Percentiles rank a stretch among this genome's conserved stretches.
phyloP scores from a whole-genome alignment of 163 green algal genomes.

The Coccomyxa subellipsoidea region DNA sequence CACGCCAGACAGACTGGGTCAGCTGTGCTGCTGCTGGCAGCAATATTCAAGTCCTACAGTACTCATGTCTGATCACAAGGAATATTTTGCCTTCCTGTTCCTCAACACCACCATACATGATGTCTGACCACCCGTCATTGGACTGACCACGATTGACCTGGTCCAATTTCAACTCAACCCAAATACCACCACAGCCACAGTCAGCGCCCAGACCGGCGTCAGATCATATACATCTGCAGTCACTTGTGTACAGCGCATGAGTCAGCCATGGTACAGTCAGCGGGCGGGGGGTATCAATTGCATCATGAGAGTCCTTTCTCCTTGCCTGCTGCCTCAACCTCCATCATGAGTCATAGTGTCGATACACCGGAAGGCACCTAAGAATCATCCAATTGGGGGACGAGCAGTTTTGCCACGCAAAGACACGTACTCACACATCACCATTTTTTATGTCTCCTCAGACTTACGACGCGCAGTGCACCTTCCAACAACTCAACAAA shows the following conservation, averaged over 20 bases:
- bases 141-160: too few relatives aligned
- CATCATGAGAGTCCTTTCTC: neutral
- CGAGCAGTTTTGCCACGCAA: neutral
- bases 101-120: too few relatives aligned
- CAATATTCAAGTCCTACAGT: too few relatives aligned
- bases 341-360: neutral
- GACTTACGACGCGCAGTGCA: neutral
- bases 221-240: neutral
- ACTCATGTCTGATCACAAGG: too few relatives aligned
- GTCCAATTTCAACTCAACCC: too few relatives aligned
- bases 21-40: too few relatives aligned
- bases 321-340: neutral
- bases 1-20: too few relatives aligned
- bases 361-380: neutral
- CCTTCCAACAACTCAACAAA: neutral
- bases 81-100: too few relatives aligned
- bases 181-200: too few relatives aligned
- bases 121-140: too few relatives aligned
- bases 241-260: neutral
- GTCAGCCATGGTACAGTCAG: neutral
- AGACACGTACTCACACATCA: neutral
- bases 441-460: neutral
- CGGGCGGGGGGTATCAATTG: neutral
- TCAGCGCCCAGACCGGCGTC: neutral
- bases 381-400: neutral